Evolutionary conservation across 2,329 filamentous ascomycete species (phyloP), one percentile per base, ranked within the genome.

Genomic region (Pezicula radicicola): DNA sequence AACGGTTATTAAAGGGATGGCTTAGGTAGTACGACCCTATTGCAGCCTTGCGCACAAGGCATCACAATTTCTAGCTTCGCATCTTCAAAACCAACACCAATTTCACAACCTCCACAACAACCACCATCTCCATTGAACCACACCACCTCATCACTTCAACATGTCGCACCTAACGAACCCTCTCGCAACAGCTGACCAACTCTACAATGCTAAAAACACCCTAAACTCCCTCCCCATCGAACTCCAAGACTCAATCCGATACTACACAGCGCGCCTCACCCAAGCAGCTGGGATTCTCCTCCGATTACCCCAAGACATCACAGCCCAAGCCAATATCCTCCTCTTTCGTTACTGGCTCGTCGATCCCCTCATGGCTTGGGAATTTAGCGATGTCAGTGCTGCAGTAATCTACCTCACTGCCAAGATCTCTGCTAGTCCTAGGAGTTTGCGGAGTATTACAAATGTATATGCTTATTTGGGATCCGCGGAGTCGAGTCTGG

Each of bases 401-500:
- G 90, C 90, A 15, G 78, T 84, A 1, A 71, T 97, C 48, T 97
- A 91, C 73, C 78, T 96, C 48, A 81, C 85, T 21, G 83, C 91
- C 28, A 97, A 97, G 72, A 79, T 94, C 52, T 91, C 91, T 21
- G 82, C 89, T 3, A 78, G 83, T 46, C 87, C 91, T 1, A 84
- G 87, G 53, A 87, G 88, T 12, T 83, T 90, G 1, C 85, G 91
- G 59, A 91, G 91, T 59, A 75, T 97, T 37, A 79, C 91, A 53
- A 94, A 92, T 66, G 87, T 93, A 54, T 96, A 95, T 70, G 80
- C 84, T 37, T 96, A 93, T 69, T 84, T 97, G 5, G 72, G 85
- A 37, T 89, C 87, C 12, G 48, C 53, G n/a, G 13, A 15, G 4
- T 45, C 21, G 9, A 30, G 25, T 15, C 42, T 43, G 12, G 16